phyloP scores from a whole-genome alignment of 148 eudicot species.

The Arctostaphylos glauca region DNA sequence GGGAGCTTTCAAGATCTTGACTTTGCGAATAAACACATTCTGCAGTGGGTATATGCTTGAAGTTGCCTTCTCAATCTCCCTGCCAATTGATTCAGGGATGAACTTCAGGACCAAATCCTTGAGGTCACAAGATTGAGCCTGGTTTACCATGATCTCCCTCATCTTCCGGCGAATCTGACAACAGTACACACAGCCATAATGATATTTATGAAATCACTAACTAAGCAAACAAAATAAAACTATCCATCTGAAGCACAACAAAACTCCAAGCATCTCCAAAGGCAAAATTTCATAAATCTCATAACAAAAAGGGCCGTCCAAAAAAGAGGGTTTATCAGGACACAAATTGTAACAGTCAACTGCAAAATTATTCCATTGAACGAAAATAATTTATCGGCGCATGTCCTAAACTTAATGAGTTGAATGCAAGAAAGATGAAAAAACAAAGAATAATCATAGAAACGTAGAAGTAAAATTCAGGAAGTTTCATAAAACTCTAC shows the following conservation, averaged over 20 bases:
- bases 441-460: neutral
- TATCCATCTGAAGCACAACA: neutral
- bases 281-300: neutral
- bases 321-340: neutral
- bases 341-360: neutral
- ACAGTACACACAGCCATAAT: neutral
- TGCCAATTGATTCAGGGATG: slow-evolving; percentile 81
- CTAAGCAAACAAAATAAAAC: neutral
- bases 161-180: slow-evolving; percentile 80
- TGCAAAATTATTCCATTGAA: neutral
- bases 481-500: slow-evolving; percentile 1
- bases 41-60: slow-evolving; percentile 77
- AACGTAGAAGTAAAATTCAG: neutral
- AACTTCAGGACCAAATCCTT: slow-evolving; percentile 84
- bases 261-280: neutral
- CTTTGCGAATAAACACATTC: slow-evolving; percentile 77
- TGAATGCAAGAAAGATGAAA: neutral
- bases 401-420: neutral
- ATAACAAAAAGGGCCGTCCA: neutral
- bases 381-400: neutral
- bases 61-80: slow-evolving; percentile 85
- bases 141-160: slow-evolving; percentile 85
- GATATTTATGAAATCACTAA: neutral
- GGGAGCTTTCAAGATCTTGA: slow-evolving; percentile 84
- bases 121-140: slow-evolving; percentile 73